phyloP scores from a whole-genome alignment of 2,329 filamentous ascomycete genomes.

The Beauveria sp. region DNA sequence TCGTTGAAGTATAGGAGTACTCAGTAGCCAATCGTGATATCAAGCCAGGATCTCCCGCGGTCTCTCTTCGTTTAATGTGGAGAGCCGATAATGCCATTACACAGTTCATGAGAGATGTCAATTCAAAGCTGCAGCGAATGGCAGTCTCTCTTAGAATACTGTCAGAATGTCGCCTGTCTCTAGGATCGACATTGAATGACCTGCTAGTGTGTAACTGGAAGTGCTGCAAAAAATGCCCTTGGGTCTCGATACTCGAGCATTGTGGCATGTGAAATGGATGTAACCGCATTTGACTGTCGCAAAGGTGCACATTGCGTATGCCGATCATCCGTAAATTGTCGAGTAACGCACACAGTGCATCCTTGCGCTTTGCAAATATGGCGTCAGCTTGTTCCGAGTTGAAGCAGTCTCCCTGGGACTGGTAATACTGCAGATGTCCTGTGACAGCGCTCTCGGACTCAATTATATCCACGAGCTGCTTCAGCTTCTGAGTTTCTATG shows the following conservation, averaged over 20 bases:
- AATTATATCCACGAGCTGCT: neutral
- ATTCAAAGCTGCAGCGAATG: neutral
- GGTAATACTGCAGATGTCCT: neutral
- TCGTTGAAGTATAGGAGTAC: neutral
- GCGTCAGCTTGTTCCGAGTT: neutral
- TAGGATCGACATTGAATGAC: conserved; percentile 1
- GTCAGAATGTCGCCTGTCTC: neutral
- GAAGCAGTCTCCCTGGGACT: neutral
- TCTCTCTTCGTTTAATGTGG: neutral
- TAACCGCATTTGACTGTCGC: neutral
- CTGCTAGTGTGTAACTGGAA: neutral
- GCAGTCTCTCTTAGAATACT: neutral
- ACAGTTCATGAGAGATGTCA: neutral
- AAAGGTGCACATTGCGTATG: no score
- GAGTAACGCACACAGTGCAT: neutral
- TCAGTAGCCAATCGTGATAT: neutral
- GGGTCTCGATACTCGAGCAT: neutral
- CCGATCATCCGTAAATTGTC: neutral
- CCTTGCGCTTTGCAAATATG: neutral
- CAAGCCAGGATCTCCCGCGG: neutral
- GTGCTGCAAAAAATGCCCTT: neutral
- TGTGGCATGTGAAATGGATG: neutral
- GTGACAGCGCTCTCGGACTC: neutral
- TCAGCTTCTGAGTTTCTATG: neutral
- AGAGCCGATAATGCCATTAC: neutral